Base-by-base conservation (phyloP, 495 filamentous ascomycete species). In the Hypoxylon rickii region DNA sequence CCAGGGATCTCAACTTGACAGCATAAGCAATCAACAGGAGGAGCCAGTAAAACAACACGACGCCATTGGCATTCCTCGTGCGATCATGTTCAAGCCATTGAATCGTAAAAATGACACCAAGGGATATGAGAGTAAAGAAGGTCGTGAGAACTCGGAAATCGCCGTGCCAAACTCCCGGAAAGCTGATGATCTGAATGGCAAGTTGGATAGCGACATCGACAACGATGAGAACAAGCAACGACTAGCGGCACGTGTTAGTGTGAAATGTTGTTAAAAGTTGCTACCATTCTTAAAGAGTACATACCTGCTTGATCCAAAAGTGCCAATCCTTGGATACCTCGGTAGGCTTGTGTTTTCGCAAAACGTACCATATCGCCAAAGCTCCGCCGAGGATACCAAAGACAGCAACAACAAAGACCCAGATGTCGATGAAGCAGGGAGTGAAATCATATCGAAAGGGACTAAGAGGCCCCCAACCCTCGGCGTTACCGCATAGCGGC, bases 21-120 rank as follows among this genome's bases (percentile, higher is more conserved):
- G 79, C 83, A 63, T 87, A 87, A 8, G 83, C 83, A 67, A 96
- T 87, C 53, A 93, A 76, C 46, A 96, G 85, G 63, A 96, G 86
- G 6, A 96, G 79, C 95, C 95, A 99, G 79, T 94, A 99, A 72
- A 97, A 92, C 36, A 99, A 76, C 13, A 95, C 92, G 16, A 96
- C 89, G 4, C 90, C 93, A 68, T 96, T 96, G 18, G 95, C 86
- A 67, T 94, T 88, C 20, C 92, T 84, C 59, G 89, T 89, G 33
- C 94, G 83, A 71, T 84, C 84, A 73, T 97, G 92, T 70, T 99
- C 95, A 50, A 90, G 78, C 76, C 93, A 95, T 75, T 99, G 95
- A 42, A 97, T 83, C n/a, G 80, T 66, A 59, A 89, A 90, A 8
- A 96, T 88, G 41, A 95, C 82, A 17, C 80, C 79, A 20, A 97